phyloP scores from a whole-genome alignment of 2,329 filamentous ascomycete genomes.

The Aspergillus eucalypticola region DNA sequence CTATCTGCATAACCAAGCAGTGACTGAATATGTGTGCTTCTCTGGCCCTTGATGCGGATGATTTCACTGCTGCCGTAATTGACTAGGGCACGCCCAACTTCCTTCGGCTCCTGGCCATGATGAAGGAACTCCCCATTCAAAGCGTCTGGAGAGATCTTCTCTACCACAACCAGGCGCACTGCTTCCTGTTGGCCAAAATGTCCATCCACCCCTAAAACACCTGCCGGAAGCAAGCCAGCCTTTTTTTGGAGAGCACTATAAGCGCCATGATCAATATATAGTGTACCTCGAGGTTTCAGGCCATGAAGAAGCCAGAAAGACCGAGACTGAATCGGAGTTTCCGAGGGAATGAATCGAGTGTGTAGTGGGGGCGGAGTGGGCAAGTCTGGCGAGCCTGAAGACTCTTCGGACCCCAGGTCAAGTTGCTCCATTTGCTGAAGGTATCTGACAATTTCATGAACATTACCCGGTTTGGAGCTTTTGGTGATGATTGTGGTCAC shows the following conservation, averaged over 20 bases:
- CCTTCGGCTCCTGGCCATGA: constrained; percentile 53
- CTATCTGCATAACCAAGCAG: constrained; percentile 89
- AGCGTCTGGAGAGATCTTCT: constrained; percentile 51
- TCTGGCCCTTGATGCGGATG: constrained; percentile 75
- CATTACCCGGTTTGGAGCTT: constrained; percentile 90
- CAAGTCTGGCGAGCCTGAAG: constrained; percentile 39
- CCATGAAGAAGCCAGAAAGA: constrained; percentile 98
- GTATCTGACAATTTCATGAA: constrained; percentile 80
- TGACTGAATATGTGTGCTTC: constrained; percentile 76
- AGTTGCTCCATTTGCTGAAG: constrained; percentile 62
- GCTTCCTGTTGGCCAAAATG: constrained; percentile 90
- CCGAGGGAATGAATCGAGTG: constrained; percentile 86
- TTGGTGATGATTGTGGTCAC: constrained; percentile 95
- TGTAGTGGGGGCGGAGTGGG: constrained; percentile 65
- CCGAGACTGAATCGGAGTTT: constrained; percentile 82
- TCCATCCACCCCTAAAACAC: constrained; percentile 87
- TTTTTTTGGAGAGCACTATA: constrained; percentile 77
- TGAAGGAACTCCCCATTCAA: constrained; percentile 43
- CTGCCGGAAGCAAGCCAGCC: constrained; percentile 83
- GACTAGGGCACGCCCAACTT: constrained; percentile 85
- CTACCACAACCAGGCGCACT: constrained; percentile 80
- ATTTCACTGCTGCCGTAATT: constrained; percentile 93
- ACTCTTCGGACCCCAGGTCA: constrained; percentile 25
- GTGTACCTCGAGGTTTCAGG: constrained; percentile 80
- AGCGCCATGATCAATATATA: constrained; percentile 92